Conservation (phyloP, 225 moss, liverwort and hornwort species). For the Pseudoscleropodium purum region DNA sequence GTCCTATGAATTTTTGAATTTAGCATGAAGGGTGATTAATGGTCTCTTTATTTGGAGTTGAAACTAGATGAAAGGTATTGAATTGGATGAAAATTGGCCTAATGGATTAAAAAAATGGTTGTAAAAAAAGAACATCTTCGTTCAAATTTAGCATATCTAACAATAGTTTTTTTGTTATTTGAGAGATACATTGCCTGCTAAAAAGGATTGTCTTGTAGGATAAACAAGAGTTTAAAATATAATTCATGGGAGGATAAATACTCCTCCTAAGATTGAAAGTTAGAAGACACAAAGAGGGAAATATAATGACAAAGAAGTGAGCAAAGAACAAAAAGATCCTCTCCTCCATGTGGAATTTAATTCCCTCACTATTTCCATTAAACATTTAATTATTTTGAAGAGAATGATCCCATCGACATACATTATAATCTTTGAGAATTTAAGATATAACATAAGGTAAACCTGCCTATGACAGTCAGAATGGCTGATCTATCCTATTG, state of each 20-base stretch:
- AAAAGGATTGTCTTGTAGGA: neutral
- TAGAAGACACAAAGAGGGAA: no score
- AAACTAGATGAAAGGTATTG: neutral
- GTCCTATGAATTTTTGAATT: neutral
- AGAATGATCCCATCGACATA: rapidly evolving
- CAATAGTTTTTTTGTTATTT: neutral
- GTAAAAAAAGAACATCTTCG: rapidly evolving
- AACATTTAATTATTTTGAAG: no score
- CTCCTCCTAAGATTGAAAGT: rapidly evolving
- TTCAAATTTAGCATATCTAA: neutral
- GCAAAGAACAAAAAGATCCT: neutral
- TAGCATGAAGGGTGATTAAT: neutral
- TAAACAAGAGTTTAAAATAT: neutral
- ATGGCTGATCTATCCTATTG: no score
- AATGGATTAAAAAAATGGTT: neutral
- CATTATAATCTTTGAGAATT: neutral
- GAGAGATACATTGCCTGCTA: rapidly evolving
- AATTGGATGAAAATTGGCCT: neutral
- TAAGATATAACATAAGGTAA: neutral
- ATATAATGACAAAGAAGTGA: neutral
- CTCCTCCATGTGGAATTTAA: rapidly evolving
- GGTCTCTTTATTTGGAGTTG: neutral
- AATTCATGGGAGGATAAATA: neutral
- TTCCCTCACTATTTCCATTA: neutral
- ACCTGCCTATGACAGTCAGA: no score